Evolutionary conservation across 352 stramenopile species (phyloP), one percentile per base, ranked within the genome.

Genomic region (Plasmopara halstedii): DNA sequence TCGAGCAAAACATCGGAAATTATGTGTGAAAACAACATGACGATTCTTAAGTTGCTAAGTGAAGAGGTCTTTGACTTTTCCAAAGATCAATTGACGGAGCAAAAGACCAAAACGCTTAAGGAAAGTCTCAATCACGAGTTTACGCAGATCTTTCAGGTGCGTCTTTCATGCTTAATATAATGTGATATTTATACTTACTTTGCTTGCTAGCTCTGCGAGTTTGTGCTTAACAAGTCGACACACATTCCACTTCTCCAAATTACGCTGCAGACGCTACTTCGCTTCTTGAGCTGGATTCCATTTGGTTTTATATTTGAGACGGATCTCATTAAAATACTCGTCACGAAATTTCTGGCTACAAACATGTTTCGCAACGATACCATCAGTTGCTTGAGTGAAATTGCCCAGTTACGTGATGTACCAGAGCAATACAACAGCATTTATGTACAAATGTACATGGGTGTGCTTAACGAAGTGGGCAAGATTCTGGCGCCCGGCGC

Each of bases 21-120:
- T 15, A 67, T 99, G 27, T 99, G 97, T 61, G 95, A 99, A 67
- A 99, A 99, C 81, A 99, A 99, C 73, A 99, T 99, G 95, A 95
- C 94, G 40, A 99, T 99, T 48, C 72, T 99, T 20, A 99, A 99
- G 70, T 75, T 99, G 27, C 73, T 99, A 27, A 98, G 87, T 46
- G 97, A 99, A 67, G 97, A 99, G 57, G 83, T 97, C 23, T 99
- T 99, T 72, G 96, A 99, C 52, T 99, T 99, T 55, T 97, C 87
- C 2, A 97, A 96, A 60, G 95, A 98, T 53, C 90, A 97, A 70
- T 97, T 98, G 63, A 98, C 95, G 23, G 97, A 96, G 52, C 83
- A 98, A 62, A 98, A 98, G 64, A 97, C 97, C 14, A 97, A 98
- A 63, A 86, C 78, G 31, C 87, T 99, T 58, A 99, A 99, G 69